Percentiles rank a stretch among this genome's conserved stretches.
Conservation (phyloP, 1,284 basidiomycete species). For the Malassezia caprae region DNA sequence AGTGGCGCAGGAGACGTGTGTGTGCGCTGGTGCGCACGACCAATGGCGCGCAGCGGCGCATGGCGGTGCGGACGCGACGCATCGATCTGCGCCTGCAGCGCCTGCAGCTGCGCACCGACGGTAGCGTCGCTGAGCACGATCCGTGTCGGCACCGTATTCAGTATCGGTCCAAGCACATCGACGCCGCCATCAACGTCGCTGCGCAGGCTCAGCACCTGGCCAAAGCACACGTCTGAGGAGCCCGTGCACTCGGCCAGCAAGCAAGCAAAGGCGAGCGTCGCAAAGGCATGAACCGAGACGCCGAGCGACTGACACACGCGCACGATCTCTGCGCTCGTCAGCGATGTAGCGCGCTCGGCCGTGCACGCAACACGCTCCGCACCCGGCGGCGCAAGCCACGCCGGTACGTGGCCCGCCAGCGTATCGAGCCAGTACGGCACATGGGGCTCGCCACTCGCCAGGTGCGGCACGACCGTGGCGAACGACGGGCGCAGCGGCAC, state of each 20-base stretch:
- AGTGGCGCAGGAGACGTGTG: constrained; percentile 14
- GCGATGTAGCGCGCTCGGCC: not conserved
- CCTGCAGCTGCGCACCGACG: constrained; percentile 5
- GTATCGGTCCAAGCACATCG: constrained; percentile 32
- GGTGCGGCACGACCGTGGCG: constrained; percentile 22
- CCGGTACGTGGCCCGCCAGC: constrained; percentile 19
- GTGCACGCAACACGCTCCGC: not conserved
- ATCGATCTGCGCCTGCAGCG: constrained; percentile 26
- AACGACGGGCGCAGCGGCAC: constrained; percentile 19
- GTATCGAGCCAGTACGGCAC: constrained; percentile 23
- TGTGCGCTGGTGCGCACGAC: constrained; percentile 13
- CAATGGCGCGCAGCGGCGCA: constrained; percentile 33
- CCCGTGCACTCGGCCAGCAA: constrained; percentile 24
- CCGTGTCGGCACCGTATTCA: constrained; percentile 39
- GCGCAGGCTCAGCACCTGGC: constrained; percentile 35
- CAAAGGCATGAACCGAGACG: constrained; percentile 30
- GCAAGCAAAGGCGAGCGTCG: constrained; percentile 33
- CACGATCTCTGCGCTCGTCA: constrained; percentile 4
- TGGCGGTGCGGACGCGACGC: constrained; percentile 27
- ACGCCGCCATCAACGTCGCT: constrained; percentile 27
- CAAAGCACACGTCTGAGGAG: constrained; percentile 33
- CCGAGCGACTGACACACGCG: constrained; percentile 18
- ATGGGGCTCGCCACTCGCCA: constrained; percentile 23
- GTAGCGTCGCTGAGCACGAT: constrained; percentile 16
- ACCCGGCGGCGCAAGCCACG: constrained; percentile 4